Evolutionary conservation across 805 yeast species (phyloP), one percentile per base, ranked within the genome.

Genomic region (Citeromyces matritensis): DNA sequence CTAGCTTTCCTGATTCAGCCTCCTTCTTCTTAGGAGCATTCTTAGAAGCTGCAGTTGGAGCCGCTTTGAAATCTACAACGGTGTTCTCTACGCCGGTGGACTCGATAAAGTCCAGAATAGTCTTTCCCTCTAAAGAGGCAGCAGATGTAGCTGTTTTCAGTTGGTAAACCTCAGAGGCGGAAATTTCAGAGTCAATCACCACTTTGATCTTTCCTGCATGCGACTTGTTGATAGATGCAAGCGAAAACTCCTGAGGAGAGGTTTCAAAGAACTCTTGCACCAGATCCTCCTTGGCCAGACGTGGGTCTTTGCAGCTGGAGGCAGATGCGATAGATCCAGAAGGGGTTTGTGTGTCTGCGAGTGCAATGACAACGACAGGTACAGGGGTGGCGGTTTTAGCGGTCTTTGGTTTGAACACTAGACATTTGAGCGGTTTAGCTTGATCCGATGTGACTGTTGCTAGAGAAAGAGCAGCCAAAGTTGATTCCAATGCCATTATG

Each of bases 351-450:
- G 94, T 80, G 2, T 73, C 44, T 23, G 69, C 69, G 36, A 77
- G 63, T 6, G 94, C 94, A 45, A 84, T 65, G 23, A 83, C 82
- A 33, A 84, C 69, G 21, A 84, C 66, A 27, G 95, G 94, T 26
- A 79, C 73, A 17, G 91, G 80, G 12, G 69, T 53, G 31, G 81
- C 83, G 30, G 83, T 58, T 49, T 84, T 84, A 24, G 94, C 76
- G 30, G 94, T 82, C 58, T 84, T 84, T 44, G 94, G 94, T 58
- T 84, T 84, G 69, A 84, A 84, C 17, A 84, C 85, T 38, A 84
- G 60, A 4, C 86, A 68, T 55, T 84, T 84, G 38, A 82, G 67
- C 19, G 73, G 59, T 17, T 59, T 38, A 2, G 78, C 63, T 25
- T 63, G 58, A 29, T 63, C 75, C 30, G 67, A 52, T 11, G 64